Base-by-base conservation (phyloP, 1,284 basidiomycete genomes). In the Sphagnurus paluster region DNA sequence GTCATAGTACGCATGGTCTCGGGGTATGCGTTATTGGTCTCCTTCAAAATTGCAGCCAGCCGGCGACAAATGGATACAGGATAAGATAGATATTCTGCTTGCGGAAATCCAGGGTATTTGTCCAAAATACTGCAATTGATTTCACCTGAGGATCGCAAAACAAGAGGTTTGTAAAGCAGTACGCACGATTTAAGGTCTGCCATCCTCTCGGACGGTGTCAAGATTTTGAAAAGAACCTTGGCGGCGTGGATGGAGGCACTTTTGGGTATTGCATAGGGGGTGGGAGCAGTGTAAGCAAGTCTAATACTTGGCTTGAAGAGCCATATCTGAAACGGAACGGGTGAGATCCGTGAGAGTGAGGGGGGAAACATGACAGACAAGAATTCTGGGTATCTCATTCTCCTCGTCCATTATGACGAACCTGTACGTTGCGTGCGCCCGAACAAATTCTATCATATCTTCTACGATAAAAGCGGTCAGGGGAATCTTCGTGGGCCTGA, bases 361-460 rank as follows among this genome's bases (percentile, higher is more conserved):
- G 39, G n/a, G 21, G 24, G 8, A 6, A 23, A 21, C 23, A 23
- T 8, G 13, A 68, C 86, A 49, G 47, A 93, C 88, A 50, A 93
- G 69, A n/a, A 95, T 75, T 39, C 87, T 74, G 5, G 86, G 82
- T 25, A 74, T 76, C 51, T 91, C 87, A 16, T 85, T 82, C 58
- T 91, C 88, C 56, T 92, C 90, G 51, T 95, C 93, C 7, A 81
- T 71, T 34, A 96, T 70, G 36, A 93, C 76, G 59, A 96, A 95
- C 5, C 92, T 84, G 66, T 94, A 91, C 0, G 88, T 87, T 2
- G 92, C 93, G 62, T 95, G 92, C 0, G 93, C 91, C 44, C 88
- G 85, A 1, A 90, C 84, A 45, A 89, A 83, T 61, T 94, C 93
- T 35, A 79, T 77, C 88, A 95, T 90, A 59, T 94, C 90, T 52